Evolutionary conservation across 192 early-diverging fungal species (phyloP).

Genomic region (Haplosporangium gracile): DNA sequence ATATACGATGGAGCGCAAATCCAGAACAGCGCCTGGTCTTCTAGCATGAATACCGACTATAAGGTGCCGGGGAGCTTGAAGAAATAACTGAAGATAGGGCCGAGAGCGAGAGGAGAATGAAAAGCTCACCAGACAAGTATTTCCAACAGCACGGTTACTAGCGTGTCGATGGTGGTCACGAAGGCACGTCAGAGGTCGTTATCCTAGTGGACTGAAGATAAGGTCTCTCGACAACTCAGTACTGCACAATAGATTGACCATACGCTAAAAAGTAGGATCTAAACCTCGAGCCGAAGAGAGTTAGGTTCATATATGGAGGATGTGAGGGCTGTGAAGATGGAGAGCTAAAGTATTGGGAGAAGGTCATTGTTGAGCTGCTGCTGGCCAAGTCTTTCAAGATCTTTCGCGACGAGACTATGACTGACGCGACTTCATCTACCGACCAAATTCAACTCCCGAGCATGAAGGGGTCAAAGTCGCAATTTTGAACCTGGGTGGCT

Average conservation of each 20-base stretch:
- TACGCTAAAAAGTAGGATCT: background rate
- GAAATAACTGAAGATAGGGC: too few relatives aligned
- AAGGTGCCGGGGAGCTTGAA: background rate
- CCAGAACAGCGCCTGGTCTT: background rate
- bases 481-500: too few relatives aligned
- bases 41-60: background rate
- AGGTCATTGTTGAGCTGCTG: too few relatives aligned
- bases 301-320: too few relatives aligned
- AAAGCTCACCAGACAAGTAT: background rate
- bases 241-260: too few relatives aligned
- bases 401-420: too few relatives aligned
- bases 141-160: background rate
- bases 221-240: background rate
- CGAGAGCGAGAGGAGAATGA: background rate
- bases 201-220: background rate
- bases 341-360: too few relatives aligned
- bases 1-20: background rate
- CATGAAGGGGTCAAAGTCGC: too few relatives aligned
- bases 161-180: background rate
- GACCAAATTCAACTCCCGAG: too few relatives aligned
- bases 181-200: background rate
- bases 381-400: too few relatives aligned
- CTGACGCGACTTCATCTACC: too few relatives aligned
- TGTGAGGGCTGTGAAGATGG: too few relatives aligned
- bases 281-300: background rate